Base-by-base conservation (phyloP, 495 filamentous ascomycete genomes). In the Zalerion maritima region DNA sequence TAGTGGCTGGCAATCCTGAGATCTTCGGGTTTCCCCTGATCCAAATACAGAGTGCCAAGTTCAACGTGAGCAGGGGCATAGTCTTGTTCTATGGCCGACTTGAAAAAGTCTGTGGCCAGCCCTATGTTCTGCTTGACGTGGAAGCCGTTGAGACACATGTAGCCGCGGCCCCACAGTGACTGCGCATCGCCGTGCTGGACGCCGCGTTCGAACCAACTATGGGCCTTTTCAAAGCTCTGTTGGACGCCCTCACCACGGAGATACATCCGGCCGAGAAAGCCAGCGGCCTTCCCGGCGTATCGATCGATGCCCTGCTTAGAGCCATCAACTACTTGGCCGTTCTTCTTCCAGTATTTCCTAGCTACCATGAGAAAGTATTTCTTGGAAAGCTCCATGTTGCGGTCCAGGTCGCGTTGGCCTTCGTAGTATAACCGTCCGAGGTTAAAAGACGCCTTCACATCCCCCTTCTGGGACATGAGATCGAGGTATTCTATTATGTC, bases 401-500 rank as follows among this genome's bases (percentile, higher is more conserved):
- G 67, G 19, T 77, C 72, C 22, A 94, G 54, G 6, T 71, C 72
- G 35, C 75, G 67, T 14, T 80, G 73, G 0, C 89, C 89, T 34
- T 96, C 87, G 42, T 94, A 96, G 41, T 94, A 74, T 35, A 94
- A 70, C 34, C 79, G 73, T 12, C 81, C 89, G 0, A 97, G 61
- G 31, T 76, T 85, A 49, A 84, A 93, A 0, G 83, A 91, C 3
- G 89, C 83, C 43, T 84, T 89, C 37, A 91, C 67, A 41, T 96
- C 84, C 4, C 86, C 86, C 46, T 94, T 94, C 35, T 83, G 71
- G 5, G 85, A 85, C 73, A 94, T 78, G 29, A 96, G 60, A 48
- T 94, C 85, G 41, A 94, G 58, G 41, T 91, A 99, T 50, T 99
- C 89, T 31, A 96, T 67, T 11, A 96, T 73, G 52, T 96, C 87